phyloP scores from a whole-genome alignment of 176 grass and related monocot species.

The Saccharum spontaneum region DNA sequence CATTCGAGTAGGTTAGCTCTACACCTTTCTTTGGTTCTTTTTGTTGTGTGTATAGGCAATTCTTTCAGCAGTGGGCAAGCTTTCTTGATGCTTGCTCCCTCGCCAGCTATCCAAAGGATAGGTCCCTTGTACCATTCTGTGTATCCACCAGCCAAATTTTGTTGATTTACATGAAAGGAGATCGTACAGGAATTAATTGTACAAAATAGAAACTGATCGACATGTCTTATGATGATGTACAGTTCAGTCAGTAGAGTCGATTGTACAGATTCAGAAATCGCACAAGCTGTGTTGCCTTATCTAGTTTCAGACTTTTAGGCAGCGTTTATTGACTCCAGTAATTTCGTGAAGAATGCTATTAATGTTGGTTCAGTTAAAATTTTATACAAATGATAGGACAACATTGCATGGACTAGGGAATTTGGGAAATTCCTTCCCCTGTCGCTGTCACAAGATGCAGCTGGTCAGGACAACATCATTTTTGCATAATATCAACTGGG shows the following conservation, averaged over 20 bases:
- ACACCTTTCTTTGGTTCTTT: slow-evolving; percentile 47
- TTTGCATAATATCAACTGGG: not conserved
- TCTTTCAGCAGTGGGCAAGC: slow-evolving; percentile 65
- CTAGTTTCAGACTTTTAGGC: not conserved
- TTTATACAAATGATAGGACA: not conserved
- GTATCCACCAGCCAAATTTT: slow-evolving; percentile 62
- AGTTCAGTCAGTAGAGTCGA: not conserved
- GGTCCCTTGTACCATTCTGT: slow-evolving; percentile 58
- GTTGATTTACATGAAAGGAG: slow-evolving; percentile 51
- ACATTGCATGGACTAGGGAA: not conserved
- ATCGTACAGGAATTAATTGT: slow-evolving; percentile 48
- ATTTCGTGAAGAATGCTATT: not conserved
- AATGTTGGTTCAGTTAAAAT: not conserved
- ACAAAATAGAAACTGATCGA: slow-evolving; percentile 28
- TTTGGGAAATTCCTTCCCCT: not conserved
- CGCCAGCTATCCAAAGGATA: slow-evolving; percentile 77
- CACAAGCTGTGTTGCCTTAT: not conserved
- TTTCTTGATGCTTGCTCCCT: slow-evolving; percentile 53
- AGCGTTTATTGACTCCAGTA: not conserved
- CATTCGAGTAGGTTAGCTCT: slow-evolving; percentile 39
- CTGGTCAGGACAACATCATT: not conserved
- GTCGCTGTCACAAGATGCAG: not conserved
- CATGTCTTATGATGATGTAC: not conserved
- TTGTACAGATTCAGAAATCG: slow-evolving; percentile 3
- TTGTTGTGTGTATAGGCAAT: slow-evolving; percentile 69